A percentile compares a stretch with the other conserved stretches of the same genome.
These are phyloP conservation scores for Sphagnum contortum DNA, from an alignment of 225 moss, liverwort and hornwort genomes.

Conservation along the genomic window DNA sequence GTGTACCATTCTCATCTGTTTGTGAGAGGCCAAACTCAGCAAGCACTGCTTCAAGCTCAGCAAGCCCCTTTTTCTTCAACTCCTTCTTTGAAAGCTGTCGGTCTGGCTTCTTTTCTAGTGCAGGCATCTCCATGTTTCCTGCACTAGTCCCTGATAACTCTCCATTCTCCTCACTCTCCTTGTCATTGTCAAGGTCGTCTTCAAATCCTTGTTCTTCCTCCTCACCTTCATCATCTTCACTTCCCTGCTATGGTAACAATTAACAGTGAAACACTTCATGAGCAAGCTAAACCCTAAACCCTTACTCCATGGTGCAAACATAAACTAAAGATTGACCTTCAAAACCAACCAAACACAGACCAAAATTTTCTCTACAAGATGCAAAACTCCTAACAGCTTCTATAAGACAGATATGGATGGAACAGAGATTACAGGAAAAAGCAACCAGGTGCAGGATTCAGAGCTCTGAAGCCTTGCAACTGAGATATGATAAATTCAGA, in stretches of 20 bases:
- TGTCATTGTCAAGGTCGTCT: conserved; percentile 42
- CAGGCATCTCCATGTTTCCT: conserved; percentile 18
- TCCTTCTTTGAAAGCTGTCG: conserved; percentile 66
- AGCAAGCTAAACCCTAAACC: conserved; percentile 14
- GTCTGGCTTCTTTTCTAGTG: conserved; percentile 45
- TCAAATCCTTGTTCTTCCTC: conserved; percentile 48
- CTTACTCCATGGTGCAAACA: conserved; percentile 8
- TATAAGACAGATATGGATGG: too few relatives aligned
- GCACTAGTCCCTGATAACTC: conserved; percentile 13
- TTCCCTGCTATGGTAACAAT: too few relatives aligned
- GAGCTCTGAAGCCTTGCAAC: too few relatives aligned
- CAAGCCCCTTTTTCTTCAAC: conserved; percentile 53
- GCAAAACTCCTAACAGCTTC: too few relatives aligned
- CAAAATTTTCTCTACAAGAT: too few relatives aligned
- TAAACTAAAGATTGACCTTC: background rate
- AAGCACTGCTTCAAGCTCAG: conserved; percentile 53
- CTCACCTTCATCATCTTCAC: conserved; percentile 36
- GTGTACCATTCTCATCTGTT: conserved; percentile 43
- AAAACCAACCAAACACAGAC: background rate
- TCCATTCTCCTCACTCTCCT: conserved; percentile 41
- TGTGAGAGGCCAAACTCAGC: conserved; percentile 23
- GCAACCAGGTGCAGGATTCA: too few relatives aligned
- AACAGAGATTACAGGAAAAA: too few relatives aligned
- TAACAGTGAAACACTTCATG: too few relatives aligned
- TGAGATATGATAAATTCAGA: too few relatives aligned